Percentiles rank a stretch among this genome's conserved stretches.
These are phyloP conservation scores for Zanthoxylum bungeanum DNA, from an alignment of 345 rosid species.

Conservation along the genomic window DNA sequence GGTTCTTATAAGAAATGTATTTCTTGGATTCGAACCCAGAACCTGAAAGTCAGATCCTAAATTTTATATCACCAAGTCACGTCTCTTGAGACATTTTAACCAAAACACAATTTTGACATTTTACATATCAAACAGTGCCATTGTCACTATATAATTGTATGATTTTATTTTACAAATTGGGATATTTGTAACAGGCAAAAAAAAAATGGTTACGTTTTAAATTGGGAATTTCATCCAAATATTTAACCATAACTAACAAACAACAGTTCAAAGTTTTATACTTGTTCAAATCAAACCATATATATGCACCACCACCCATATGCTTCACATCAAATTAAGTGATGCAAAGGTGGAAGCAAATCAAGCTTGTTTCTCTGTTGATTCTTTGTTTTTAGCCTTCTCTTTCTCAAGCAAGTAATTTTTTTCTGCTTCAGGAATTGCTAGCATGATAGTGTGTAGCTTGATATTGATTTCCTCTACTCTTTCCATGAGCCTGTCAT, in stretches of 20 bases:
- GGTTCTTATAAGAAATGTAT: no score
- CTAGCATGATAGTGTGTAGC: slow-evolving; percentile 45
- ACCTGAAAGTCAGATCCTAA: no score
- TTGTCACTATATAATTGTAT: no score
- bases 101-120: no score
- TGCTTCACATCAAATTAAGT: background rate
- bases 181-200: background rate
- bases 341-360: background rate
- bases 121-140: no score
- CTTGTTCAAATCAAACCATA: background rate
- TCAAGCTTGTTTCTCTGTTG: slow-evolving; percentile 27
- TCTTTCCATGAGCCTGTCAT: slow-evolving; percentile 59
- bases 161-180: no score
- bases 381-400: slow-evolving; percentile 36
- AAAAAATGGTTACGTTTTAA: background rate
- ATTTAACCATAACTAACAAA: background rate
- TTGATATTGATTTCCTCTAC: slow-evolving; percentile 56
- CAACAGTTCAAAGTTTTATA: no score
- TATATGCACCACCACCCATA: background rate
- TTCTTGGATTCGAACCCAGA: no score
- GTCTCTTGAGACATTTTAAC: no score
- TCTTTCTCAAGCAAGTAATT: slow-evolving; percentile 55
- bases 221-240: background rate
- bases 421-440: slow-evolving; percentile 73
- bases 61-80: no score